phyloP scores from a whole-genome alignment of 1,284 basidiomycete species.

The Trametes polyzona region DNA sequence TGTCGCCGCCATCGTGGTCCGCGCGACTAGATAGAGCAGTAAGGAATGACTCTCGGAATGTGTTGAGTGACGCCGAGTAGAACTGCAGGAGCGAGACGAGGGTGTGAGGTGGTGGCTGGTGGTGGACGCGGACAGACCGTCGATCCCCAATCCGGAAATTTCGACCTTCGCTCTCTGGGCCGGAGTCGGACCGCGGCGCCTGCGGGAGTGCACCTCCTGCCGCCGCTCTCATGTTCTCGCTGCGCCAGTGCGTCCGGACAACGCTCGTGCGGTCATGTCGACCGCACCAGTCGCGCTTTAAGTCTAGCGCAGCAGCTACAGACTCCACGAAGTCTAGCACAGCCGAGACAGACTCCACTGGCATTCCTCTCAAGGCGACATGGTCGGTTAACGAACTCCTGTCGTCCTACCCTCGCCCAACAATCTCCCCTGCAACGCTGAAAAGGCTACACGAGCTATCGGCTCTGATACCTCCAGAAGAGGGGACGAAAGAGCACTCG shows the following conservation, averaged over 20 bases:
- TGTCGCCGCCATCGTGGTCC: slow-evolving; percentile 26
- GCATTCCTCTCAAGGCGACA: slow-evolving; percentile 64
- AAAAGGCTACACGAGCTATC: slow-evolving; percentile 68
- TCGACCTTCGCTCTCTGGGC: not conserved
- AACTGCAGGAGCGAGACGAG: slow-evolving; percentile 2
- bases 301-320: no score
- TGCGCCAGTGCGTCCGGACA: slow-evolving; percentile 3
- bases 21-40: no score
- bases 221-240: slow-evolving; percentile 16
- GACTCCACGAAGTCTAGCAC: no score
- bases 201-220: not conserved
- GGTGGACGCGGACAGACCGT: slow-evolving; percentile 18
- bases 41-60: not conserved
- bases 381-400: slow-evolving; percentile 79
- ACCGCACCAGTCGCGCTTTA: not conserved
- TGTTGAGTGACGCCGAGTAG: not conserved
- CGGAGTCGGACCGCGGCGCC: not conserved
- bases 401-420: slow-evolving; percentile 73
- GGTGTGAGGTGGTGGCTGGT: slow-evolving; percentile 19
- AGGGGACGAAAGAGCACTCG: slow-evolving; percentile 54
- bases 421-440: slow-evolving; percentile 57
- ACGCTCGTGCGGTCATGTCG: not conserved
- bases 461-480: slow-evolving; percentile 64
- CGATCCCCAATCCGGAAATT: slow-evolving; percentile 20
- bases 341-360: slow-evolving; percentile 53